Conservation (phyloP, 108 stramenopile species). For the Nitzschia putrida region DNA sequence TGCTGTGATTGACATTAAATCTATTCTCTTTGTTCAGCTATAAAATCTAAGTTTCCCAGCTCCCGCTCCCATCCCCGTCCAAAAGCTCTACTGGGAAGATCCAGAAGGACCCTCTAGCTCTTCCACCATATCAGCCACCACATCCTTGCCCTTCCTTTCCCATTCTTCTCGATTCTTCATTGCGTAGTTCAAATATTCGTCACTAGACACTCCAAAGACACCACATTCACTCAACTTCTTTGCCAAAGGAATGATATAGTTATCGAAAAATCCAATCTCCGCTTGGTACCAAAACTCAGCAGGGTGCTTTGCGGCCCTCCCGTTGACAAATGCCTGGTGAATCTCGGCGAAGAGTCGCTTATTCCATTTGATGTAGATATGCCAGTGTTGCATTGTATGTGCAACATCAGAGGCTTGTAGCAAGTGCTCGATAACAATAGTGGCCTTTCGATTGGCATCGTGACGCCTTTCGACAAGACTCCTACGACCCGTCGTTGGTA, state of each 20-base stretch:
- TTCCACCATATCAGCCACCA: too few relatives aligned
- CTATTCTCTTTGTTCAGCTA: too few relatives aligned
- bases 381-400: conserved; percentile 8
- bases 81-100: too few relatives aligned
- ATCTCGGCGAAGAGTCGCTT: conserved; percentile 1
- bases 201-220: conserved; percentile 4
- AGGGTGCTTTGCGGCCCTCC: not conserved
- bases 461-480: not conserved
- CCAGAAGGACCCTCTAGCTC: too few relatives aligned
- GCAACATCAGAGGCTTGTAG: conserved; percentile 1
- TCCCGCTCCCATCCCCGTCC: too few relatives aligned
- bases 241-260: conserved; percentile 7
- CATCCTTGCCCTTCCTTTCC: too few relatives aligned
- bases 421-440: conserved; percentile 1
- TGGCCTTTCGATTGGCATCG: not conserved
- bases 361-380: conserved; percentile 8
- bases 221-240: conserved; percentile 5
- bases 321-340: not conserved
- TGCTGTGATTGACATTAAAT: too few relatives aligned
- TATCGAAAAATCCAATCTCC: conserved; percentile 5
- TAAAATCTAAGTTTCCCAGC: too few relatives aligned
- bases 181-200: not conserved
- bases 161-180: too few relatives aligned
- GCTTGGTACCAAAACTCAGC: not conserved
- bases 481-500: not conserved